Conservation (phyloP, 495 filamentous ascomycete genomes). For the Podospora australis region DNA sequence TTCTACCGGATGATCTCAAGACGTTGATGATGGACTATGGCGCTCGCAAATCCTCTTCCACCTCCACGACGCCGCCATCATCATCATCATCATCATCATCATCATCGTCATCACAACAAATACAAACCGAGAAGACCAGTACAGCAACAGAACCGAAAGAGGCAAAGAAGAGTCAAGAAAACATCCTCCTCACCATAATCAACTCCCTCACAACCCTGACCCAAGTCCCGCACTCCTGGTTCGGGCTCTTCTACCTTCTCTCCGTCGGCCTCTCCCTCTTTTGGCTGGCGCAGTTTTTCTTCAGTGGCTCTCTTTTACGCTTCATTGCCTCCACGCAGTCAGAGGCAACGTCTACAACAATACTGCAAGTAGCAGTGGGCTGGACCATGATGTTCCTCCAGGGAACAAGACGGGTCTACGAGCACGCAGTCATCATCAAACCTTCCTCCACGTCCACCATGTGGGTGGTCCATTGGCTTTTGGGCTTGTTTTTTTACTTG, state of each 20-base stretch:
- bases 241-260: slow-evolving; percentile 76
- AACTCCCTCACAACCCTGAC: slow-evolving; percentile 27
- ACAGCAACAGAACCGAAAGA: neutral
- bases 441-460: slow-evolving; percentile 57
- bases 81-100: neutral
- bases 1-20: slow-evolving; percentile 32
- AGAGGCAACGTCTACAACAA: slow-evolving; percentile 44
- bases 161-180: neutral
- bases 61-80: neutral
- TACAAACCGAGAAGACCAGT: slow-evolving; percentile 2
- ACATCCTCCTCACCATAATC: slow-evolving; percentile 23
- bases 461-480: slow-evolving; percentile 74
- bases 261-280: slow-evolving; percentile 66
- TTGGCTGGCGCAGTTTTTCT: slow-evolving; percentile 66
- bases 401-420: slow-evolving; percentile 65
- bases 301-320: slow-evolving; percentile 46
- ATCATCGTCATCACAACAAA: neutral
- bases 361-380: slow-evolving; percentile 58
- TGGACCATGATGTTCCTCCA: slow-evolving; percentile 71
- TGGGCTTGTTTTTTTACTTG: slow-evolving; percentile 75
- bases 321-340: slow-evolving; percentile 33
- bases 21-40: slow-evolving; percentile 44
- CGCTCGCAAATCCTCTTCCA: slow-evolving; percentile 26
- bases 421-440: slow-evolving; percentile 58
- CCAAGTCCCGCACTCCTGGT: slow-evolving; percentile 79